Base-by-base conservation (phyloP, 805 yeast species). In the Kazachstania taianensis region DNA sequence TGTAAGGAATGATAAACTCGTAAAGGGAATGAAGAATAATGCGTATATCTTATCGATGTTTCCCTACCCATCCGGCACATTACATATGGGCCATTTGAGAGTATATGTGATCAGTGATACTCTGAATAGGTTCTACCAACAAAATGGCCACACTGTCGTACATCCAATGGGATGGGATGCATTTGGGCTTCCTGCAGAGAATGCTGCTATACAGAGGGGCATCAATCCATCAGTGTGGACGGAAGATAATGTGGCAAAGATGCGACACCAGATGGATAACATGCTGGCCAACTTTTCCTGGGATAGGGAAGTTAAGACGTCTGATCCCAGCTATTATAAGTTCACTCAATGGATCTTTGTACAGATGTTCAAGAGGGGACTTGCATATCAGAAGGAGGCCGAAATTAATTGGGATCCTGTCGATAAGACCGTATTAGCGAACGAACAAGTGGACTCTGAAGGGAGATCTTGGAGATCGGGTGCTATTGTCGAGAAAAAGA, bases 131-230 rank as follows among this genome's bases (percentile, higher is more conserved):
- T 89, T 72, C 56, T 72, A 83, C 44, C 66, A 92, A 43, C 69
- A 83, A 60, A 72, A 70, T 34, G 96, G 96, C 1, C 71, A 68
- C 46, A 62, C 76, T 26, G 95, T 89, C 10, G 66, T 89, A 2
- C 95, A 92, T 53, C 96, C 97, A 0, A 87, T 92, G 94, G 98
- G 98, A 0, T 92, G 96, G 96, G 98, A 92, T 65, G 94, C 97
- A 0, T 92, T 92, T 67, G 98, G 98, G 1, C 65, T 92, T 19
- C 98, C 98, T 0, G 98, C 98, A 1, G 98, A 92, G 55, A 92
- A 92, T 57, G 98, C 98, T 0, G 98, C 98, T 0, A 78, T 85
- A 20, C 95, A 87, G 55, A 63, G 94, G 42, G 75, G 75, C 1
- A 67, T 84, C 9, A 75, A 74, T 42, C 96, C 98, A 0, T 72